These are phyloP conservation scores for Colletotrichum sp. DNA, from an alignment of 2,329 filamentous ascomycete species.

Conservation along the genomic window DNA sequence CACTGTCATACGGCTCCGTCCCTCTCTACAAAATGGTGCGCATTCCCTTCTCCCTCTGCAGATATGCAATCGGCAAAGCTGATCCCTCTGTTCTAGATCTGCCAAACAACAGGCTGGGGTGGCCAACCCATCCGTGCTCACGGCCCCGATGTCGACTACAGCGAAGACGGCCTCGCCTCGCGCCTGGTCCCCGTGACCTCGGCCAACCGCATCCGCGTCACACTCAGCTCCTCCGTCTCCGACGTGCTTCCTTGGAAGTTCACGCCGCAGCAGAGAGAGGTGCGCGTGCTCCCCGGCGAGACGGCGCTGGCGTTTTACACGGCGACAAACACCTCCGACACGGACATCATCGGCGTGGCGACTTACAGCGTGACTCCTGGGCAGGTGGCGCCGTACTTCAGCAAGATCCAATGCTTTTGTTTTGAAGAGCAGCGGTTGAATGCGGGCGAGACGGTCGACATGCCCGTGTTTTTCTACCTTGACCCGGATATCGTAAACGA, in stretches of 20 bases:
- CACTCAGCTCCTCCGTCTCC: conserved; percentile 94
- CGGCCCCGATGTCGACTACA: conserved; percentile 48
- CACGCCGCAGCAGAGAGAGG: conserved; percentile 93
- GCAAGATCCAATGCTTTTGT: conserved; percentile 99
- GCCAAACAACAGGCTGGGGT: conserved; percentile 87
- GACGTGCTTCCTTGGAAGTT: conserved; percentile 98
- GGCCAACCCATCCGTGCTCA: conserved; percentile 90
- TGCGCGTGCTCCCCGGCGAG: conserved; percentile 92
- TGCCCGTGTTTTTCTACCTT: conserved; percentile 99
- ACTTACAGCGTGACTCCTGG: conserved; percentile 97
- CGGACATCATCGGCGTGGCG: conserved; percentile 96
- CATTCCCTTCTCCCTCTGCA: background rate
- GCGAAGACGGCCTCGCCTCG: conserved; percentile 68
- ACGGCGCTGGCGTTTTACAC: conserved; percentile 98
- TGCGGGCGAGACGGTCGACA: conserved; percentile 96
- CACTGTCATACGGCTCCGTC: conserved; percentile 82
- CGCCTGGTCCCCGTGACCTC: conserved; percentile 82
- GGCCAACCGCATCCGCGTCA: conserved; percentile 88
- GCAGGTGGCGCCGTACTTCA: conserved; percentile 96
- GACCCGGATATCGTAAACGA: conserved; percentile 95
- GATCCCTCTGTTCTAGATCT: conserved; percentile 60
- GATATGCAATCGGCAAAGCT: conserved; percentile 19
- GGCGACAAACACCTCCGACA: conserved; percentile 86
- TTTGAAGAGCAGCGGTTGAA: conserved; percentile 96
- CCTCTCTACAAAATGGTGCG: conserved; percentile 86